Evolutionary conservation across 768 basidiomycete species (phyloP).

Genomic region (Hypholoma sublateritium): DNA sequence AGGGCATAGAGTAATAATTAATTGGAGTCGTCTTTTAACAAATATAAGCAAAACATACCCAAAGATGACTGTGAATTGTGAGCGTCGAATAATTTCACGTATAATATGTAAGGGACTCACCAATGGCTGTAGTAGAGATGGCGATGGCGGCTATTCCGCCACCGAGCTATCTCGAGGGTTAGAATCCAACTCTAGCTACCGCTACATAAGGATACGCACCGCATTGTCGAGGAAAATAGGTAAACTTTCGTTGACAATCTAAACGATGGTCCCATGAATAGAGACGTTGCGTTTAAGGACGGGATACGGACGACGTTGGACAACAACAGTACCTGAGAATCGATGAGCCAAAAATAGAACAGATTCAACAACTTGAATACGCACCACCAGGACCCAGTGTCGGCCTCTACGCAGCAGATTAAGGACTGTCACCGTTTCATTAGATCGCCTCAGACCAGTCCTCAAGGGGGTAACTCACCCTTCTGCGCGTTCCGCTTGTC

Average conservation of each 20-base stretch:
- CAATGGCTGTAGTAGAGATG: constrained; percentile 74
- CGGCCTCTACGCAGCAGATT: constrained; percentile 61
- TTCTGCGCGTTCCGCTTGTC: constrained; percentile 73
- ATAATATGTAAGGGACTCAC: constrained; percentile 30
- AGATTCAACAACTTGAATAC: constrained; percentile 11
- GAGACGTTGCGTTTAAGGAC: no score
- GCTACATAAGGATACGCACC: constrained; percentile 36
- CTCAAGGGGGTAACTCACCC: constrained; percentile 37
- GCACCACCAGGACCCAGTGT: constrained; percentile 93
- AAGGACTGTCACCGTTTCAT: not conserved
- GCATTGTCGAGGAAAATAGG: constrained; percentile 82
- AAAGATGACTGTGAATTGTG: constrained; percentile 58
- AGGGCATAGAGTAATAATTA: no score
- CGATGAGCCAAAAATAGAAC: not conserved
- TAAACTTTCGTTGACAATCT: constrained; percentile 83
- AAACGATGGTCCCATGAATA: not conserved
- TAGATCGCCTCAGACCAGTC: not conserved
- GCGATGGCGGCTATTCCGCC: constrained; percentile 76
- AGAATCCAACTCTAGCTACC: not conserved
- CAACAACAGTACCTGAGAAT: constrained; percentile 72
- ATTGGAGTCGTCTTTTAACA: not conserved
- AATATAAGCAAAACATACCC: constrained; percentile 49
- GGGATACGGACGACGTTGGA: constrained; percentile 72
- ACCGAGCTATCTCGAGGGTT: constrained; percentile 33
- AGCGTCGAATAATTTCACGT: not conserved